phyloP scores from a whole-genome alignment of 1,284 basidiomycete genomes.

The Moesziomyces sp. region DNA sequence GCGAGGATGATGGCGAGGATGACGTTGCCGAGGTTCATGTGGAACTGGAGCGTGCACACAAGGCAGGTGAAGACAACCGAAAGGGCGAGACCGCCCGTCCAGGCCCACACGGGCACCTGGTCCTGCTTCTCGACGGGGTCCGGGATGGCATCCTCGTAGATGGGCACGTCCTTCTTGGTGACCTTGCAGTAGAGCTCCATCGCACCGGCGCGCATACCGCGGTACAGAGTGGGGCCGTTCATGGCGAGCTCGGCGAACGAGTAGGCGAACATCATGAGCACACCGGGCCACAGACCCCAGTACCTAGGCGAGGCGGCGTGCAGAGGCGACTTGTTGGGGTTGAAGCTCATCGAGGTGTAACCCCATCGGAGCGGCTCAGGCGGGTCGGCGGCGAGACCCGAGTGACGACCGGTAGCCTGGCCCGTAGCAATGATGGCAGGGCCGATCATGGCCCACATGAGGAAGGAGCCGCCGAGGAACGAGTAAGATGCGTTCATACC shows the following conservation, averaged over 20 bases:
- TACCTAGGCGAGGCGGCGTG: slow-evolving; percentile 74
- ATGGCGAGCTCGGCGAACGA: slow-evolving; percentile 66
- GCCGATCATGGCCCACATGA: slow-evolving; percentile 77
- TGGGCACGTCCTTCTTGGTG: slow-evolving; percentile 28
- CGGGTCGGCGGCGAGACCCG: slow-evolving; percentile 16
- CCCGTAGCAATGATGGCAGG: slow-evolving; percentile 71
- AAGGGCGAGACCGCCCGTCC: slow-evolving; percentile 72
- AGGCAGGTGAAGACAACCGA: slow-evolving; percentile 73
- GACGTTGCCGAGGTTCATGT: slow-evolving; percentile 63
- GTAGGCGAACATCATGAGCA: slow-evolving; percentile 69
- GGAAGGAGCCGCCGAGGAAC: slow-evolving; percentile 74
- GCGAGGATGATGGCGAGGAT: slow-evolving; percentile 71
- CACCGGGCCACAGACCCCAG: slow-evolving; percentile 79
- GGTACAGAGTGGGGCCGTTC: slow-evolving; percentile 63
- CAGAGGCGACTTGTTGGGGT: slow-evolving; percentile 44
- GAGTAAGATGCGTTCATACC: slow-evolving; percentile 77
- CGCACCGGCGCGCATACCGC: slow-evolving; percentile 54
- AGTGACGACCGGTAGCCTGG: slow-evolving; percentile 39
- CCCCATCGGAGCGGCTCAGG: slow-evolving; percentile 38
- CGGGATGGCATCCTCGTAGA: slow-evolving; percentile 42
- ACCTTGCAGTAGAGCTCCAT: slow-evolving; percentile 43
- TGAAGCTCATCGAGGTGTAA: slow-evolving; percentile 46
- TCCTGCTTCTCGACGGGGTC: slow-evolving; percentile 69
- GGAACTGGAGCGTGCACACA: slow-evolving; percentile 68
- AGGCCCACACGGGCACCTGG: slow-evolving; percentile 74